Base-by-base conservation (phyloP, 1,284 basidiomycete genomes). In the Ganoderma lingzhi region DNA sequence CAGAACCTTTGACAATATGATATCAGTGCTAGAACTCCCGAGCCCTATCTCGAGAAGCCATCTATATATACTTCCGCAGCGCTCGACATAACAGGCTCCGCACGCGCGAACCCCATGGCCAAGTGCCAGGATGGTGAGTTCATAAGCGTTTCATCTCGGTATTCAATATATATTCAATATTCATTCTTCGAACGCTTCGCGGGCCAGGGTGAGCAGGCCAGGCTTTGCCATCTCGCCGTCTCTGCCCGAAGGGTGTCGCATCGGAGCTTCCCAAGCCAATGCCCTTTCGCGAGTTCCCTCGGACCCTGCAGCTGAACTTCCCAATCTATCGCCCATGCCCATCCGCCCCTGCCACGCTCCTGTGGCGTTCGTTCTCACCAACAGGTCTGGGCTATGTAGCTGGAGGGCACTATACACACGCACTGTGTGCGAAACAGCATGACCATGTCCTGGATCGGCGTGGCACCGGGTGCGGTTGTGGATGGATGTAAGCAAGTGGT, bases 61-160 rank as follows among this genome's bases (percentile, higher is more conserved):
- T 15, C 59, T 17, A 35, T 53, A 3, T 15, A 12, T 56, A 30
- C 30, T 32, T 56, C 35, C 39, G 59, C 59, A 39, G 59, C 59
- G 23, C 23, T 42, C 39, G 32, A 9, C 14, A 56, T 28, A 28
- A 61, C 59, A 61, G 14, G 39, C 14, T 23, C 39, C 39, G 59
- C 59, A 56, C 32, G 15, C 39, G 39, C 37, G 39, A 41, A 61
- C 23, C 56, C 35, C 56, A 59, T 23, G 23, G 23, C 15, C 19
- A 19, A 32, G 53, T 32, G 12, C 15, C 15, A 35, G 35, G 8
- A 12, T 14, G 15, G 10, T 28, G n/a, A 51, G n/a, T 14, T 28
- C 48, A 51, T 4, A 10, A 39, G 56, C 35, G 56, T 59, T 39
- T 59, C 56, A 59, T 59, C 35, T 59, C 56, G 56, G 35, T 9